Evolutionary conservation across 306 rosid genomes (phyloP), one percentile per base, ranked within the genome.

Genomic region (Astragalus glycyphyllos): DNA sequence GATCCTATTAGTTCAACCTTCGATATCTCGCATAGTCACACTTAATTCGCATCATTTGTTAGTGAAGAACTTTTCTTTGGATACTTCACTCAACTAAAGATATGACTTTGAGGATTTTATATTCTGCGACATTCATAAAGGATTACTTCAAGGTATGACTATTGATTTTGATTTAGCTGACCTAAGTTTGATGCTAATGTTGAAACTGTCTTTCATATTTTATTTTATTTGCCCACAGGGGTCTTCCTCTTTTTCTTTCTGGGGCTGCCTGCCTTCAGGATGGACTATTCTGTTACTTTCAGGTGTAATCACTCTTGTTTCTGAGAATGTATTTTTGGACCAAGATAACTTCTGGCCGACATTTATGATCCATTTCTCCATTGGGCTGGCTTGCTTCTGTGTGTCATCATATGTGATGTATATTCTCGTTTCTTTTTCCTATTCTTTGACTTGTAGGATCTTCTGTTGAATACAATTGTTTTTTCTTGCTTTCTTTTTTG

Each of bases 241-340:
- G 66, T 80, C 92, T 67, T 75, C 89, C 46, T 56, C 91, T 4
- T 91, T 94, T 71, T 87, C 95, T 59, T 94, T 94, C 72, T 11
- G 23, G 65, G 62, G 81, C 72, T 94, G 99, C 83, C 63, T 91
- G 85, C 99, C 99, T 63, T 85, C 89, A 1, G 99, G 99, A 75
- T 89, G 95, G 95, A 76, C 51, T 64, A 66, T 77, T 72, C 54
- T 91, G 54, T 69, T 91, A 74, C 76, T 87, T 80, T 89, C 97
- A 17, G 86, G 92, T 7, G 44, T 89, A 69, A 75, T 74, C 74
- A 90, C 96, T 13, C 77, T 79, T 31, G 75, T 87, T 79, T 89
- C 97, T 1, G 99, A 94, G 89, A 89, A 82, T 72, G 17, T 89
- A 57, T 86, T 94, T 82, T 63, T 90, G 80, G 89, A 87, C 80